These are phyloP conservation scores for Kluyveromyces nonfermentans DNA, from an alignment of 805 yeast genomes.

Conservation along the genomic window DNA sequence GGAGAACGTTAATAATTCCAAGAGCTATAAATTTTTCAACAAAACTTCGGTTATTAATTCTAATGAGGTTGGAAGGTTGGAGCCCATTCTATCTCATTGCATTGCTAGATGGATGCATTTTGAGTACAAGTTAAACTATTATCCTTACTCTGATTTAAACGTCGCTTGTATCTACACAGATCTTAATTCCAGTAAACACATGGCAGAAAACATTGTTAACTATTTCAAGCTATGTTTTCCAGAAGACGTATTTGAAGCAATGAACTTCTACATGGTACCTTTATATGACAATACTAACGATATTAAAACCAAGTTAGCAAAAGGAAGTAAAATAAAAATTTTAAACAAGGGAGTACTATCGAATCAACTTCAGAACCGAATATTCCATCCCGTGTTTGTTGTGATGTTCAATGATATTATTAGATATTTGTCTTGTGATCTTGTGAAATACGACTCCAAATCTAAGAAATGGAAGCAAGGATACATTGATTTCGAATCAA, in stretches of 20 bases:
- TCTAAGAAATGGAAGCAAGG: constrained; percentile 20
- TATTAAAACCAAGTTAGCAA: not conserved
- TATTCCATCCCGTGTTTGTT: constrained; percentile 24
- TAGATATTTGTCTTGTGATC: constrained; percentile 20
- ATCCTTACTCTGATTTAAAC: constrained; percentile 58
- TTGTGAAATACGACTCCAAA: constrained; percentile 11
- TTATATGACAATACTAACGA: constrained; percentile 11
- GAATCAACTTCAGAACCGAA: constrained; percentile 5
- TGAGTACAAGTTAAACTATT: constrained; percentile 57
- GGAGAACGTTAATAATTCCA: constrained; percentile 1
- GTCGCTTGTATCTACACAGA: constrained; percentile 22
- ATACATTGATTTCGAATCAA: constrained; percentile 10
- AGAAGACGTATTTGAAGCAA: constrained; percentile 16
- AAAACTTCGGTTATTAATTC: not conserved
- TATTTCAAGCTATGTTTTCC: constrained; percentile 14
- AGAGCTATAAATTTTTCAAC: constrained; percentile 4
- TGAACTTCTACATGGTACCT: constrained; percentile 22
- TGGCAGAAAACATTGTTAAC: constrained; percentile 13
- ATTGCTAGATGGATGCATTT: constrained; percentile 70
- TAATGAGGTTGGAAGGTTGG: constrained; percentile 2
- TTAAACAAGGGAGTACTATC: constrained; percentile 6
- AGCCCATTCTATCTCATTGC: constrained; percentile 16
- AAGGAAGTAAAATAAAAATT: constrained; percentile 2
- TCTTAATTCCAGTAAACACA: constrained; percentile 15
- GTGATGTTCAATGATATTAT: constrained; percentile 23